These are phyloP conservation scores for Xerocomus spinulosus DNA, from an alignment of 768 basidiomycete genomes.

Conservation along the genomic window DNA sequence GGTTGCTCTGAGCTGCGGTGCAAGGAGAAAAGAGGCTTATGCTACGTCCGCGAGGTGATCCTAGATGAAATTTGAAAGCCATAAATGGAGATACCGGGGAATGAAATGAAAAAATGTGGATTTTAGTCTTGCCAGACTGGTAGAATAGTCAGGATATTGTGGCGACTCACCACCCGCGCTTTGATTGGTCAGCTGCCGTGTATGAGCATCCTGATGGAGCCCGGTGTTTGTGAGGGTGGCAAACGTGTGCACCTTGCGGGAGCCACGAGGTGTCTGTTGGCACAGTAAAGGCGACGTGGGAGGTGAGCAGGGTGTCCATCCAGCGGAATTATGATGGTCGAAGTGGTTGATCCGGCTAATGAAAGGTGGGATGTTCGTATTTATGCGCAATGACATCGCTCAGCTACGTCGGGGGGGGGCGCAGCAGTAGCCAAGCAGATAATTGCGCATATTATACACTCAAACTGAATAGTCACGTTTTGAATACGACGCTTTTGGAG, in stretches of 20 bases:
- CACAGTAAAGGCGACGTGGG: conserved; percentile 17
- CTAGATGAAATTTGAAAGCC: conserved; percentile 21
- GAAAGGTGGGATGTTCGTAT: conserved; percentile 26
- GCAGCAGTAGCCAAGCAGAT: not conserved
- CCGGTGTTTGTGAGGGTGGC: conserved; percentile 30
- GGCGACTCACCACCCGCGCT: conserved; percentile 26
- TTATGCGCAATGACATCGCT: conserved; percentile 29
- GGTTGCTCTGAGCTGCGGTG: conserved; percentile 21
- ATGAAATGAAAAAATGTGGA: conserved; percentile 20
- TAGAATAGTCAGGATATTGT: conserved; percentile 10
- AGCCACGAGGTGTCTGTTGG: conserved; percentile 26
- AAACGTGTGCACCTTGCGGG: conserved; percentile 32
- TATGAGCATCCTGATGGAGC: conserved; percentile 27
- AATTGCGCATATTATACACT: conserved; percentile 20
- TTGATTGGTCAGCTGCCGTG: conserved; percentile 24
- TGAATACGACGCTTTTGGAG: conserved; percentile 16
- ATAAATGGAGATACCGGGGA: conserved; percentile 16
- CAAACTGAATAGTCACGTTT: conserved; percentile 22
- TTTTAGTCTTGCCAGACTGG: conserved; percentile 15
- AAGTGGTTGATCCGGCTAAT: conserved; percentile 14
- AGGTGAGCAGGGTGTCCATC: conserved; percentile 15
- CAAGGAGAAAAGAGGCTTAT: conserved; percentile 31
- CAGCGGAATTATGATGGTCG: conserved; percentile 10
- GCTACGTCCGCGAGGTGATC: conserved; percentile 30
- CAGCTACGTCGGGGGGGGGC: conserved; percentile 10